These are phyloP conservation scores for Tetracladium marchalianum DNA, from an alignment of 495 filamentous ascomycete species.

Conservation along the genomic window DNA sequence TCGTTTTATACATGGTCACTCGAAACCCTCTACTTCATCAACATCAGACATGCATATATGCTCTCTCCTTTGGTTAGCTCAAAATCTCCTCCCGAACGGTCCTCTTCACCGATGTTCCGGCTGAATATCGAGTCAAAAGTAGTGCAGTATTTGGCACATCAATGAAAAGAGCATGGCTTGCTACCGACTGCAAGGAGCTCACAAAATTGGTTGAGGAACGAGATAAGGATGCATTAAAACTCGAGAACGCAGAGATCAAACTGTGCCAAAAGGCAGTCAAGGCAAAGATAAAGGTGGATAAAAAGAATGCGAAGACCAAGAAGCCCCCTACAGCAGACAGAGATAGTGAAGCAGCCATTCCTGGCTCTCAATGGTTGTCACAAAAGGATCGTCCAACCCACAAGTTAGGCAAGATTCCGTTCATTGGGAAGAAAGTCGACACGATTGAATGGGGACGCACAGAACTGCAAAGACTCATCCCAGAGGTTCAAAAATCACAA, in stretches of 20 bases:
- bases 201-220: constrained; percentile 77
- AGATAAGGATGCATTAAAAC: constrained; percentile 71
- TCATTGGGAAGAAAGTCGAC: constrained; percentile 87
- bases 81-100: constrained; percentile 87
- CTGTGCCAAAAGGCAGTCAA: constrained; percentile 74
- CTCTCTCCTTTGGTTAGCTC: constrained; percentile 77
- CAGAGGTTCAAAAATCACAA: constrained; percentile 67
- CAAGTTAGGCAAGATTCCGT: constrained; percentile 55
- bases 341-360: constrained; percentile 55
- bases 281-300: constrained; percentile 58
- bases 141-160: constrained; percentile 63
- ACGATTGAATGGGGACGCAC: constrained; percentile 85
- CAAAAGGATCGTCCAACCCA: constrained; percentile 81
- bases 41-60: constrained; percentile 87
- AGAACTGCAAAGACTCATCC: constrained; percentile 72
- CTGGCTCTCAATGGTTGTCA: constrained; percentile 66
- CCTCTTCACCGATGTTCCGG: constrained; percentile 82
- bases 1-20: constrained; percentile 83
- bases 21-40: constrained; percentile 91
- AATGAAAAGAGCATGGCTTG: constrained; percentile 80
- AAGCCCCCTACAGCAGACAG: constrained; percentile 30
- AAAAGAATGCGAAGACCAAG: constrained; percentile 45
- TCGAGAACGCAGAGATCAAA: constrained; percentile 84
- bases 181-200: constrained; percentile 68
- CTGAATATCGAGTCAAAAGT: constrained; percentile 65